These are phyloP conservation scores for Phytopythium chamaehyphon DNA, from an alignment of 352 stramenopile species.

Conservation along the genomic window DNA sequence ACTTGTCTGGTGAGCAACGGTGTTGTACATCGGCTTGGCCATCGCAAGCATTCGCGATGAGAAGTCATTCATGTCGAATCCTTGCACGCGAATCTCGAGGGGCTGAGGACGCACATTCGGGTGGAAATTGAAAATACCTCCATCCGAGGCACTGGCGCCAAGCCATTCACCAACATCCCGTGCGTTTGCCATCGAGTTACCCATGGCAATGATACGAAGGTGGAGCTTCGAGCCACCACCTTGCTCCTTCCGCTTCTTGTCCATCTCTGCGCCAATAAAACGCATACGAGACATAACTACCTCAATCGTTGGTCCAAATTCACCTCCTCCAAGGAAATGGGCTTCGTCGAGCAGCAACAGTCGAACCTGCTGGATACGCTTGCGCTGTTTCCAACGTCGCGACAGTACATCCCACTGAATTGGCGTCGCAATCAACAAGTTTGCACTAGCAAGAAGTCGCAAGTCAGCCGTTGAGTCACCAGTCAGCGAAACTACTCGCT, in stretches of 20 bases:
- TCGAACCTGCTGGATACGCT: constrained; percentile 92
- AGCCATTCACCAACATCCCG: constrained; percentile 98
- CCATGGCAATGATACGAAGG: constrained; percentile 94
- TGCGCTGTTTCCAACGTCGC: constrained; percentile 95
- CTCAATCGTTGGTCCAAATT: constrained; percentile 93
- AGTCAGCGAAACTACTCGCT: constrained; percentile 90
- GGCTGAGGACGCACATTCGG: constrained; percentile 94
- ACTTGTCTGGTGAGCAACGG: constrained; percentile 80
- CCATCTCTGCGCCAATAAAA: constrained; percentile 92
- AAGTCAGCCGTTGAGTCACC: constrained; percentile 94
- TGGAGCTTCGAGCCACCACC: constrained; percentile 8
- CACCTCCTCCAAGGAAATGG: constrained; percentile 93
- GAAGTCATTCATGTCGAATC: constrained; percentile 98
- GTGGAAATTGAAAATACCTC: constrained; percentile 59
- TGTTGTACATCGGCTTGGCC: constrained; percentile 98
- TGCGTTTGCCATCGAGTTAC: constrained; percentile 97
- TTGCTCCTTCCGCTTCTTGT: constrained; percentile 62
- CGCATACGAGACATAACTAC: constrained; percentile 97
- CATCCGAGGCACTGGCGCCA: constrained; percentile 85
- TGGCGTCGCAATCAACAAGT: constrained; percentile 94
- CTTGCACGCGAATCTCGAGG: constrained; percentile 97
- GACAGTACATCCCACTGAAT: constrained; percentile 97
- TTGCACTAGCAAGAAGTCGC: constrained; percentile 84
- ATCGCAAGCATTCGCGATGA: constrained; percentile 96
- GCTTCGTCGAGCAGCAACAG: constrained; percentile 97